phyloP scores from a whole-genome alignment of 2,329 filamentous ascomycete species.

The Aureobasidium leucospermi region DNA sequence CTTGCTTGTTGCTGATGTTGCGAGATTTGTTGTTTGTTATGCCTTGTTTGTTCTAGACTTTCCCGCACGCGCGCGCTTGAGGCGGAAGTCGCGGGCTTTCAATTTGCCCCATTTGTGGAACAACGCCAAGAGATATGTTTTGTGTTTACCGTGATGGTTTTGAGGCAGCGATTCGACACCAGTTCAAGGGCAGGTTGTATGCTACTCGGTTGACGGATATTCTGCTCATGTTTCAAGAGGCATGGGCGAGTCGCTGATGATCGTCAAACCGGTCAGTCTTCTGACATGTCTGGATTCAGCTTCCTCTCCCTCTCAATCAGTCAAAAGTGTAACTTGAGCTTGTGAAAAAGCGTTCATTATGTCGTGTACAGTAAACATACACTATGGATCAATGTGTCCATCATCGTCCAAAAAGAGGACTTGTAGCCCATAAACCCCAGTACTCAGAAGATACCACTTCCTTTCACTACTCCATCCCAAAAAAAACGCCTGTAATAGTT shows the following conservation, averaged over 20 bases:
- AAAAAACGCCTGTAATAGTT: conserved; percentile 1
- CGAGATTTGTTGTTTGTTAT: conserved; percentile 3
- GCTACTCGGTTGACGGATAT: too few species aligned
- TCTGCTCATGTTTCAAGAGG: too few species aligned
- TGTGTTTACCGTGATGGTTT: too few species aligned
- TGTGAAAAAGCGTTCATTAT: neutral
- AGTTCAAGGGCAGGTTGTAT: too few species aligned
- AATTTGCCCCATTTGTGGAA: neutral
- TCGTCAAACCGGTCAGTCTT: too few species aligned
- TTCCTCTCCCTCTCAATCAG: too few species aligned
- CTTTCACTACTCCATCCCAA: neutral
- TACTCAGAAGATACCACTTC: conserved; percentile 4
- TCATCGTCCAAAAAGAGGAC: neutral
- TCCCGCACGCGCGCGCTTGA: neutral
- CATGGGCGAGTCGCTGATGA: too few species aligned
- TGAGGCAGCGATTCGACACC: too few species aligned
- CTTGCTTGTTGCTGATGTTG: neutral
- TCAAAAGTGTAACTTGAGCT: too few species aligned
- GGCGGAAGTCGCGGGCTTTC: neutral
- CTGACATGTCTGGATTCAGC: too few species aligned
- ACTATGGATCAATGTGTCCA: neutral
- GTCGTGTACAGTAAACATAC: conserved; percentile 3
- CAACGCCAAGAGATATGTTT: neutral
- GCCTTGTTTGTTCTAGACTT: neutral
- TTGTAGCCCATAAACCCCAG: neutral